Conservation (phyloP, 129 eudicot species). For the Flaveria brownii region DNA sequence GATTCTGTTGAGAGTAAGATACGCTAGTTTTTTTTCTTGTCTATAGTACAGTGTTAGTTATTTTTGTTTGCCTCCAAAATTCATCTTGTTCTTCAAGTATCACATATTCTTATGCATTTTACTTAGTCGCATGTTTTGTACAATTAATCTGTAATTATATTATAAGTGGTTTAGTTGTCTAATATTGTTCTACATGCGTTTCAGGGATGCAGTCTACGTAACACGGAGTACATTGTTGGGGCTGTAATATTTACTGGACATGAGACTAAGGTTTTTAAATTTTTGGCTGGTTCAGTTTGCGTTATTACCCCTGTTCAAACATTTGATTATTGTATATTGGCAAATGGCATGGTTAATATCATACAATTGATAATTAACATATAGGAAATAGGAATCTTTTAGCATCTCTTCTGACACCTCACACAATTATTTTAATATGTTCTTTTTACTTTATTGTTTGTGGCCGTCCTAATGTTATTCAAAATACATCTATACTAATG, state of each 20-base stretch:
- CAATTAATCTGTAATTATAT: background rate
- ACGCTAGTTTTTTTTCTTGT: background rate
- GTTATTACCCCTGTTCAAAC: slow-evolving; percentile 9
- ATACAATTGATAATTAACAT: slow-evolving; percentile 8
- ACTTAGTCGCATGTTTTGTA: slow-evolving; percentile 22
- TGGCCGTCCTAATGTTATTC: background rate
- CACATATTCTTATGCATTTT: slow-evolving; percentile 5
- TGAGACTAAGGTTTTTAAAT: slow-evolving; percentile 77
- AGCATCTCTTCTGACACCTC: slow-evolving; percentile 17
- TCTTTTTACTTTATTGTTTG: slow-evolving; percentile 17
- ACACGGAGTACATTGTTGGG: slow-evolving; percentile 86
- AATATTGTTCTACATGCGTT: slow-evolving; percentile 29
- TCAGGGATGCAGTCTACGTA: slow-evolving; percentile 97
- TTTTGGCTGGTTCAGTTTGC: slow-evolving; percentile 15
- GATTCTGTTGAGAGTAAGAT: slow-evolving; percentile 78
- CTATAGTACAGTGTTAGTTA: background rate
- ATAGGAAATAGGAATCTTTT: slow-evolving; percentile 2
- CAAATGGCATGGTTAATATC: slow-evolving; percentile 7
- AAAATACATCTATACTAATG: slow-evolving; percentile 2
- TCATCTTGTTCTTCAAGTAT: slow-evolving; percentile 27
- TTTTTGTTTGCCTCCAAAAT: slow-evolving; percentile 18
- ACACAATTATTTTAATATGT: background rate
- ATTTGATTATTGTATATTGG: slow-evolving; percentile 1
- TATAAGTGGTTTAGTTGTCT: slow-evolving; percentile 16
- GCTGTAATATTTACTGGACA: slow-evolving; percentile 90